Base-by-base conservation (phyloP, 106 monocot species). In the Allium cepa region DNA sequence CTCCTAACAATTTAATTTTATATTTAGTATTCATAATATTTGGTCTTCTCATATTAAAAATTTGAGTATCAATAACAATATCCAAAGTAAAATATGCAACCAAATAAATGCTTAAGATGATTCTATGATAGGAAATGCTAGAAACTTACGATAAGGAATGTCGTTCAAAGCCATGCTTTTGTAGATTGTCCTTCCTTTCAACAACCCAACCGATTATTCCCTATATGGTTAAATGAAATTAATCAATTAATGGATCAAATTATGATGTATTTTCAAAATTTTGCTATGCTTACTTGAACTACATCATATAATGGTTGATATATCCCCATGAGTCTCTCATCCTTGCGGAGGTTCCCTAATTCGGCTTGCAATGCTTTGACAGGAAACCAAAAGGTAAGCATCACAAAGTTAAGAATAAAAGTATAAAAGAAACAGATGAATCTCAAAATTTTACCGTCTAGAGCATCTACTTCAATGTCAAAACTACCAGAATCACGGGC, bases 401-500 rank as follows among this genome's bases (percentile, higher is more conserved):
- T 12, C 46, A 64, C 50, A 64, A 60, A 59, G 26, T 10, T 36
- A 56, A 27, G 14, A 17, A 63, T 0, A n/a, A 53, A 7, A 11
- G 3, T 11, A 71, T 1, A 18, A 8, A 18, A 53, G 18, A 2
- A 36, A n/a, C 3, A 45, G 68, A 17, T 55, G 9, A 15, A 27
- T 26, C 17, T 68, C 45, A 62, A 75, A 46, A 50, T 52, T 87
- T 79, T 76, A 90, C 99, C 67, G 61, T 61, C 75, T 72, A 99
- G 93, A 51, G 71, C 70, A 52, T 93, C 93, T 79, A 93, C 90
- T 65, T 99, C 93, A 63, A 85, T 77, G 81, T 99, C 93, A 49
- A 99, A 36, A 82, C 93, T 93, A 16, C 90, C 99, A 71, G 81
- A 84, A 49, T 99, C 93, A 66, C 93, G 84, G 71, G 99, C 90